Conservation (phyloP, 176 grass and related monocot species). For the Juncus effusus region DNA sequence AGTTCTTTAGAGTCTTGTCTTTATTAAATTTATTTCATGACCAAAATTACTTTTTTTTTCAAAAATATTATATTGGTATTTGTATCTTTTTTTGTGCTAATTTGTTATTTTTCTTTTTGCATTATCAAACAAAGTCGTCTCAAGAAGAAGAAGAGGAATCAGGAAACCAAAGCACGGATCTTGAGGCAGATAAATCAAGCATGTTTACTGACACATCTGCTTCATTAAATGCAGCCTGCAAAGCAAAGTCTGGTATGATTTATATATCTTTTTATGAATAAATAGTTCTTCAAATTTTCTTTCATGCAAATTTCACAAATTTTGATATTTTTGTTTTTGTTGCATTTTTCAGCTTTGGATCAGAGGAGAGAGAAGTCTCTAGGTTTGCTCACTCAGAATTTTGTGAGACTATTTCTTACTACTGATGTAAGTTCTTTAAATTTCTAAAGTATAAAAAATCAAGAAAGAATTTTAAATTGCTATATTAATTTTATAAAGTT, state of each 20-base stretch:
- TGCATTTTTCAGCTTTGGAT: conserved; percentile 27
- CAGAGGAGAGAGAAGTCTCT: conserved; percentile 88
- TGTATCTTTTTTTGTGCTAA: too few species aligned
- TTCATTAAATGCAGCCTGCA: conserved; percentile 27
- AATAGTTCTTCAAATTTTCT: not conserved
- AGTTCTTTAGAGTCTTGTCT: conserved; percentile 7
- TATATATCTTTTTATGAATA: not conserved
- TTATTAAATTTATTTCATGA: conserved; percentile 2
- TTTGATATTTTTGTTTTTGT: not conserved
- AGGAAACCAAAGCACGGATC: conserved; percentile 37
- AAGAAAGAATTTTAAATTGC: not conserved
- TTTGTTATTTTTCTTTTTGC: too few species aligned
- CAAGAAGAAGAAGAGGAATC: conserved; percentile 68
- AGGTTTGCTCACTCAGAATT: conserved; percentile 82
- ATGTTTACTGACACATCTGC: conserved; percentile 22
- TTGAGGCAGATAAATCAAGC: conserved; percentile 48
- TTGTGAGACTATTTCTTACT: conserved; percentile 86
- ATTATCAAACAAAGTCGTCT: conserved; percentile 27
- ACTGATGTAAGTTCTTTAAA: conserved; percentile 43
- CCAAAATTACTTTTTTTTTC: conserved; percentile 2
- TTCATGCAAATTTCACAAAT: conserved; percentile 1
- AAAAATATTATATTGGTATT: conserved; percentile 1
- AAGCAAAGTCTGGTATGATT: conserved; percentile 53
- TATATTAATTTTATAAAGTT: too few species aligned
- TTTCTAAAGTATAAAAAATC: conserved; percentile 5